Conservation (phyloP, 306 rosid species). For the Boehmeria nivea region DNA sequence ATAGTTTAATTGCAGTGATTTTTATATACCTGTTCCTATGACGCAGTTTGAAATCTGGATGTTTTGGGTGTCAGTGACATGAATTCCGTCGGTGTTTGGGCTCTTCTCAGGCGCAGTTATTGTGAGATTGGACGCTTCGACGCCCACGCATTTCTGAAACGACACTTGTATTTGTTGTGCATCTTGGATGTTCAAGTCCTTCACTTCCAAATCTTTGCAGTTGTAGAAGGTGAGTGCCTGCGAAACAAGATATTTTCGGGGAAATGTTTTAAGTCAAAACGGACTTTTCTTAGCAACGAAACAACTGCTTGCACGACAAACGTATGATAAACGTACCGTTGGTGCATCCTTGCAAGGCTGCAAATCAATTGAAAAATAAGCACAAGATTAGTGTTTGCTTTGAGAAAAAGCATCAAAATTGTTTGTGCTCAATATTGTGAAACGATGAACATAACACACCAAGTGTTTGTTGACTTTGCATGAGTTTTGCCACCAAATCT, state of each 20-base stretch:
- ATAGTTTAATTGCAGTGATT: no score
- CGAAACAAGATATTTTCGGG: not conserved
- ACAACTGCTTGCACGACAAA: no score
- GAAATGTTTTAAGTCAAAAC: no score
- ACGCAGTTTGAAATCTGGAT: slow-evolving; percentile 43
- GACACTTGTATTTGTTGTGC: slow-evolving; percentile 59
- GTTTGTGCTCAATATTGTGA: not conserved
- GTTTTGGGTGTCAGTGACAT: slow-evolving; percentile 50
- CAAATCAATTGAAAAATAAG: slow-evolving; percentile 24
- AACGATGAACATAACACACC: slow-evolving; percentile 31
- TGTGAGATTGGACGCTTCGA: slow-evolving; percentile 34
- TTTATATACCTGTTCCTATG: slow-evolving; percentile 57
- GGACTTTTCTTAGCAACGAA: no score
- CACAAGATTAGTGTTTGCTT: slow-evolving; percentile 7
- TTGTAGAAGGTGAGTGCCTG: slow-evolving; percentile 59
- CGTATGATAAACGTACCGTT: slow-evolving; percentile 41
- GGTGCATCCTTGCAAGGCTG: slow-evolving; percentile 92
- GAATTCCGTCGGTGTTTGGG: slow-evolving; percentile 88
- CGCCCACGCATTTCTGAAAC: slow-evolving; percentile 39
- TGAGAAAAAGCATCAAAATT: not conserved
- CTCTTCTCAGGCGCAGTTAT: slow-evolving; percentile 54
- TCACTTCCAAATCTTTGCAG: slow-evolving; percentile 38
- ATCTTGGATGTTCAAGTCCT: slow-evolving; percentile 36
- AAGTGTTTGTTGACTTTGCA: slow-evolving; percentile 49
- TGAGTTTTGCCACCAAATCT: slow-evolving; percentile 79